phyloP scores from a whole-genome alignment of 495 filamentous ascomycete genomes.

The Delitschia confertaspora region DNA sequence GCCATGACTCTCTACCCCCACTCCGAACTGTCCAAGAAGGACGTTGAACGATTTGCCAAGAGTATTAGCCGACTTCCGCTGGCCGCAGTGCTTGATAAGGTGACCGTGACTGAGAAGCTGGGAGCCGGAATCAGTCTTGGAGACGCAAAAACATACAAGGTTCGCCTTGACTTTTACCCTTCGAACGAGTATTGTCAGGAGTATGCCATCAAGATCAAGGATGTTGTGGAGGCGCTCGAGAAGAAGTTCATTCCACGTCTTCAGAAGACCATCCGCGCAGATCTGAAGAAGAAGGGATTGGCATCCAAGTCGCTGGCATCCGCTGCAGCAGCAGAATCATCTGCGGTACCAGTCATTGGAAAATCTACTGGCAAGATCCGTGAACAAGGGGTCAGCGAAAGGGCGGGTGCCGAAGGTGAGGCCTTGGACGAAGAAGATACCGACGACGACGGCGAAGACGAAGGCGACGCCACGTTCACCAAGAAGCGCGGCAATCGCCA shows the following conservation, averaged over 20 bases:
- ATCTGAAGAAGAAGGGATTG: constrained; percentile 69
- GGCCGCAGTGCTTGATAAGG: constrained; percentile 75
- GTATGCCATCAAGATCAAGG: constrained; percentile 69
- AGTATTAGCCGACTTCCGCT: constrained; percentile 82
- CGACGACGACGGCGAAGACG: constrained; percentile 66
- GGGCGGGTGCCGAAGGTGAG: constrained; percentile 38
- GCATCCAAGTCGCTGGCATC: constrained; percentile 50
- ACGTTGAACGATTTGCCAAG: constrained; percentile 79
- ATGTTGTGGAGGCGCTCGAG: constrained; percentile 74
- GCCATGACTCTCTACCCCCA: constrained; percentile 81
- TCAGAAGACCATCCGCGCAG: constrained; percentile 56
- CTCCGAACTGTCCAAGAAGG: constrained; percentile 57
- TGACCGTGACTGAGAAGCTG: constrained; percentile 66
- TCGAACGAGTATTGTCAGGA: constrained; percentile 69
- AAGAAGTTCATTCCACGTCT: constrained; percentile 65
- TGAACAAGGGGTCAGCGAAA: constrained; percentile 43
- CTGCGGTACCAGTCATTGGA: constrained; percentile 73
- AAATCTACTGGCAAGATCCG: constrained; percentile 62
- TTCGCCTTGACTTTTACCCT: constrained; percentile 76
- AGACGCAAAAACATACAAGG: constrained; percentile 74
- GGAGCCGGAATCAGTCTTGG: constrained; percentile 55
- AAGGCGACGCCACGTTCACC: constrained; percentile 76
- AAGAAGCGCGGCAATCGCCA: constrained; percentile 63
- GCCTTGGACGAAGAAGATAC: constrained; percentile 56
- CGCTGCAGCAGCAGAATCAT: constrained; percentile 40